phyloP scores from a whole-genome alignment of 371 early-diverging fungal species.

The Syncephalastrum sp. region DNA sequence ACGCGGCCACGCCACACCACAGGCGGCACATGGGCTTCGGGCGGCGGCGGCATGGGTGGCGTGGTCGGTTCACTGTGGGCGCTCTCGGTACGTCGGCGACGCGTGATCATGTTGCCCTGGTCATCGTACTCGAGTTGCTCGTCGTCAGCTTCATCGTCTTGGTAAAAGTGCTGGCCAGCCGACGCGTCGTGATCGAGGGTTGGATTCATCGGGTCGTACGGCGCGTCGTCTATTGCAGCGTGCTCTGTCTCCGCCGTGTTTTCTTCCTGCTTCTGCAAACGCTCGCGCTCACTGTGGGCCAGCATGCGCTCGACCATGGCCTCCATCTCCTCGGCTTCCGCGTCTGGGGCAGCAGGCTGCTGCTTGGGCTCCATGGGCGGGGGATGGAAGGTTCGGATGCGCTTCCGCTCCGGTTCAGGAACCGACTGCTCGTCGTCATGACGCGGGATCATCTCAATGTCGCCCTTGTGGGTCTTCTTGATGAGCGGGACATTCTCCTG shows the following conservation, averaged over 20 bases:
- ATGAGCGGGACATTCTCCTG: slow-evolving; percentile 53
- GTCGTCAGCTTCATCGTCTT: slow-evolving; percentile 9
- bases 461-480: slow-evolving; percentile 79
- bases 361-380: neutral
- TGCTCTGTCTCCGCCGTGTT: no score
- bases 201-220: no score
- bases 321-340: no score
- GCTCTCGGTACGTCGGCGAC: slow-evolving; percentile 17
- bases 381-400: neutral
- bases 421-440: slow-evolving; percentile 2
- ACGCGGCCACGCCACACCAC: slow-evolving; percentile 67
- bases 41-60: slow-evolving; percentile 8
- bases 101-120: slow-evolving; percentile 13
- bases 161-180: neutral
- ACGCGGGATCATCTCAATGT: slow-evolving; percentile 49
- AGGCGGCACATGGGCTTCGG: slow-evolving; percentile 16
- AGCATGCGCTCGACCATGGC: no score
- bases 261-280: no score
- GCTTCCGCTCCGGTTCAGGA: neutral
- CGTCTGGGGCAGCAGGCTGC: no score
- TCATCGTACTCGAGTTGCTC: slow-evolving; percentile 21
- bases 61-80: slow-evolving; percentile 2
- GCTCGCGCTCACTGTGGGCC: no score
- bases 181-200: no score
- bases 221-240: no score